Evolutionary conservation across 2,329 filamentous ascomycete genomes (phyloP).

Genomic region (Madurella mycetomatis): DNA sequence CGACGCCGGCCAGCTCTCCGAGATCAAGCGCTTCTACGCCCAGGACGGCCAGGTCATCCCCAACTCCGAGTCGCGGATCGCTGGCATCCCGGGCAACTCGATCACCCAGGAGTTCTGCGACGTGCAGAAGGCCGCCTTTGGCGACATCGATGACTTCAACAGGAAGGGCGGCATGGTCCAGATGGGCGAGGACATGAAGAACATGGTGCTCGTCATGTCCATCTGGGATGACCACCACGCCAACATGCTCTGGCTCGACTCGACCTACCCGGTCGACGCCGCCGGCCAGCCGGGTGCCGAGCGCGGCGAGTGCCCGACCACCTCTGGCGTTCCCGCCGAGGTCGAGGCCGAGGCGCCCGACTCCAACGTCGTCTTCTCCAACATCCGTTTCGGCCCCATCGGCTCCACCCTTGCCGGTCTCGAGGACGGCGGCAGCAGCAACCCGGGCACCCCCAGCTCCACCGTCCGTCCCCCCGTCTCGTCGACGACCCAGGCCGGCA

Average conservation of each 20-base stretch:
- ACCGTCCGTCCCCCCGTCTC: constrained; percentile 7
- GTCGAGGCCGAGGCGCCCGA: constrained; percentile 44
- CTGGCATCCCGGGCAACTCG: constrained; percentile 38
- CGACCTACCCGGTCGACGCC: constrained; percentile 52
- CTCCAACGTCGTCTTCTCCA: constrained; percentile 53
- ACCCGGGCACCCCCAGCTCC: constrained; percentile 27
- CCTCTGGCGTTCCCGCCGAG: constrained; percentile 47
- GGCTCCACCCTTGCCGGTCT: constrained; percentile 44
- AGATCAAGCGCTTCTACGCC: constrained; percentile 62
- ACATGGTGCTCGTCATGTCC: constrained; percentile 48
- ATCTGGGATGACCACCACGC: constrained; percentile 62
- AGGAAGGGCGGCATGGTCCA: constrained; percentile 52
- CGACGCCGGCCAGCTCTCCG: constrained; percentile 48
- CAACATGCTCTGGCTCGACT: constrained; percentile 74
- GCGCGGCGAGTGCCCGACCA: constrained; percentile 51
- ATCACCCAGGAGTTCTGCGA: constrained; percentile 57
- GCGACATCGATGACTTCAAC: constrained; percentile 50
- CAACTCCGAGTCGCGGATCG: constrained; percentile 44
- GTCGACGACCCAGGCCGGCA: constrained; percentile 9
- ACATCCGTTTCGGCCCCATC: constrained; percentile 56
- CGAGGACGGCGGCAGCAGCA: constrained; percentile 12
- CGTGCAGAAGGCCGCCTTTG: constrained; percentile 54
- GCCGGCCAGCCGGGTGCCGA: constrained; percentile 42
- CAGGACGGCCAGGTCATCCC: constrained; percentile 57
- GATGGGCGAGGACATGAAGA: constrained; percentile 46